phyloP scores from a whole-genome alignment of 148 eudicot genomes.

The Nyssa sinensis region DNA sequence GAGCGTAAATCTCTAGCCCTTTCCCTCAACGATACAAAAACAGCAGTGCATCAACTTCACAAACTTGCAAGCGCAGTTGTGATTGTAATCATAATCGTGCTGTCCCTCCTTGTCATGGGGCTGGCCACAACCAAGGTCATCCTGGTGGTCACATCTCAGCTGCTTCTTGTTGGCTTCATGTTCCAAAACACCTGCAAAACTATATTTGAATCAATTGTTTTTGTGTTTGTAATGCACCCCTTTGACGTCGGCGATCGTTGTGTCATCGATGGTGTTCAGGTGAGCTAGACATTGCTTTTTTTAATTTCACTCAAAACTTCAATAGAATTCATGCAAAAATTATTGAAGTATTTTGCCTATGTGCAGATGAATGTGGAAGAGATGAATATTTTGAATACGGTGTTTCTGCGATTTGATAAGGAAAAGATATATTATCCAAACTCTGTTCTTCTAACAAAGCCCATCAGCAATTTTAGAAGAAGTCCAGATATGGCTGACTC shows the following conservation, averaged over 20 bases:
- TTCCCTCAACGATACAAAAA: conserved; percentile 69
- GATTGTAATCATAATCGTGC: conserved; percentile 44
- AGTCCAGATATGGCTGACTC: conserved; percentile 76
- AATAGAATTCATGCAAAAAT: not conserved
- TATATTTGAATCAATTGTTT: conserved; percentile 62
- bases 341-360: not conserved
- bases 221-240: conserved; percentile 68
- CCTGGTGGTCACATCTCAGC: conserved; percentile 48
- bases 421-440: conserved; percentile 79
- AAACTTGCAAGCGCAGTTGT: conserved; percentile 56
- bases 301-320: too few relatives aligned
- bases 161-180: conserved; percentile 58
- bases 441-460: conserved; percentile 48
- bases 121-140: conserved; percentile 58
- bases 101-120: conserved; percentile 49
- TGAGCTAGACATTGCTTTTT: conserved; percentile 10
- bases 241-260: conserved; percentile 85
- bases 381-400: conserved; percentile 71
- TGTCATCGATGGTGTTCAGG: conserved; percentile 63
- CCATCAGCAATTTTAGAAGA: conserved; percentile 69
- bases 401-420: conserved; percentile 63
- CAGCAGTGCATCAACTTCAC: conserved; percentile 83
- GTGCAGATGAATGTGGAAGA: conserved; percentile 71
- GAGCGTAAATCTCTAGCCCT: conserved; percentile 63
- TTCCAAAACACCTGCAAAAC: conserved; percentile 73